Evolutionary conservation across 1,284 basidiomycete species (phyloP), one percentile per base, ranked within the genome.

Genomic region (Microbotryum lychnidis-dioicae): DNA sequence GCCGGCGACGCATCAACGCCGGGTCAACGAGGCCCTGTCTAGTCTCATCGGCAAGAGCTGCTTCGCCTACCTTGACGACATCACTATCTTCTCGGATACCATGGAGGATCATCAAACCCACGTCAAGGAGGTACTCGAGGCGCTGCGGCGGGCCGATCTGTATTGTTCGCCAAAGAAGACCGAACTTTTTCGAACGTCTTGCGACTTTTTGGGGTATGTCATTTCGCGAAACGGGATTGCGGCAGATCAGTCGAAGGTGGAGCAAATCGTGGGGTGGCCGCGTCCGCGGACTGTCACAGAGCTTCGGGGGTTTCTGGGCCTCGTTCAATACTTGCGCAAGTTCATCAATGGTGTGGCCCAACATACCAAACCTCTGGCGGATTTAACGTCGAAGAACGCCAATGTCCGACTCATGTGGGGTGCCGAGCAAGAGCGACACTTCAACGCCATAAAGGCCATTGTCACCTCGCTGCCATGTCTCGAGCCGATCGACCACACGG

Each of bases 191-290:
- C 47, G 57, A 1, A 57, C 37, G 1, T 59, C 70, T 14, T 42
- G 77, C 4, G 57, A 67, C 8, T 77, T 79, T 61, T 66, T 79
- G 0, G 77, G 78, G 0, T 76, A 79, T 60, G 57, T 57, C n/a
- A 73, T 79, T 45, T 76, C 72, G 0, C 37, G 10, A 0, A 12
- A 60, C 0, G 76, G 78, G 1, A 75, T 79, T 12, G 50, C 70
- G n/a, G 69, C 75, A 0, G 77, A 79, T 51, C 54, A 68, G 0
- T 6, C 23, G 7, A 78, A 79, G 60, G 62, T 74, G 2, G 70
- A 75, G 2, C 53, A 66, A 1, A 73, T 80, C 5, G 27, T 72
- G 0, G 53, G 75, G 6, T 81, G 77, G 79, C 75, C 74, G 0
- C 27, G 10, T 0, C 77, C 77, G 0, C 58, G 48, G 0, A 69